Conservation (phyloP, 768 basidiomycete species). For the Holtermannia corniformis region DNA sequence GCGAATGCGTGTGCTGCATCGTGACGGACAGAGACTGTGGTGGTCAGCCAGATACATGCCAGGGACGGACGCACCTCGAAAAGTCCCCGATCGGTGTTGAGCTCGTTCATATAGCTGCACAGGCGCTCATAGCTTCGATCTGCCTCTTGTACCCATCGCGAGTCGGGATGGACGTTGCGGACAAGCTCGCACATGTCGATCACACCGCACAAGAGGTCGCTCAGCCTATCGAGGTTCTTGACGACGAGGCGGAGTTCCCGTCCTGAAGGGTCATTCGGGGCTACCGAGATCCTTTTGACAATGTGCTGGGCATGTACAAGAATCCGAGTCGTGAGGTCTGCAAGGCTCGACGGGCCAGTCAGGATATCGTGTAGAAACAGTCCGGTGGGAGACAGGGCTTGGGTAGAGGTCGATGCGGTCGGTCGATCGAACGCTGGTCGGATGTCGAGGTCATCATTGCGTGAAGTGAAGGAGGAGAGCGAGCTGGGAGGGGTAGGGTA, state of each 20-base stretch:
- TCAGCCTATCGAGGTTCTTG: constrained; percentile 92
- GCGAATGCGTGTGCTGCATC: constrained; percentile 18
- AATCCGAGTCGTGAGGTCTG: constrained; percentile 66
- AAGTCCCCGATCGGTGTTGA: constrained; percentile 86
- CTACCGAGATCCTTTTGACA: constrained; percentile 70
- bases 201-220: constrained; percentile 89
- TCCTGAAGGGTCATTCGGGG: constrained; percentile 50
- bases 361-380: constrained; percentile 75
- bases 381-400: constrained; percentile 49
- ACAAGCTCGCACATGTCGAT: constrained; percentile 93
- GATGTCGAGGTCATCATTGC: not conserved
- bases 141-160: constrained; percentile 68
- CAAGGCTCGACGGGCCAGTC: constrained; percentile 58
- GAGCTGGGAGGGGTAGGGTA: constrained; percentile 1
- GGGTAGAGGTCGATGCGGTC: not conserved
- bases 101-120: constrained; percentile 94
- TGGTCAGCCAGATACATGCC: not conserved
- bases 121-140: constrained; percentile 81
- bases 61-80: constrained; percentile 59
- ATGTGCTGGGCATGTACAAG: constrained; percentile 68
- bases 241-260: constrained; percentile 74
- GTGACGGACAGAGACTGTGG: constrained; percentile 23
- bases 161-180: constrained; percentile 85
- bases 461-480: not conserved
- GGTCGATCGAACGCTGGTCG: constrained; percentile 7